phyloP scores from a whole-genome alignment of 2,329 filamentous ascomycete species.

The Clarireedia hainanense region DNA sequence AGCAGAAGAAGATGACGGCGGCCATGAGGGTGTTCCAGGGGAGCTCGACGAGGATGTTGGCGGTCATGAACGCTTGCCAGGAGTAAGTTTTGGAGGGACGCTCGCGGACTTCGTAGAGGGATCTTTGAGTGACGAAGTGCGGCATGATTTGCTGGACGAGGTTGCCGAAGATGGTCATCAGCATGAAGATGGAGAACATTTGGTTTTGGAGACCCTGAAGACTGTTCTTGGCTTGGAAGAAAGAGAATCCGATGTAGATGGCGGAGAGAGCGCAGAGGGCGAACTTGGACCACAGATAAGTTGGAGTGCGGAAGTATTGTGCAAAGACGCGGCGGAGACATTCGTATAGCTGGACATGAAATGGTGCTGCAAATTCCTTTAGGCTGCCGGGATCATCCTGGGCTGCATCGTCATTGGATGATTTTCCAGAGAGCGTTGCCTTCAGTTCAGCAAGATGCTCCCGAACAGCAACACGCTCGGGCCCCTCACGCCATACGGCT shows the following conservation, averaged over 20 bases:
- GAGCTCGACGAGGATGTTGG: conserved; percentile 74
- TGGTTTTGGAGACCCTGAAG: conserved; percentile 60
- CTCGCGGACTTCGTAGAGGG: conserved; percentile 62
- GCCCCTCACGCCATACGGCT: too few relatives aligned
- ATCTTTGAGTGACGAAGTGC: conserved; percentile 45
- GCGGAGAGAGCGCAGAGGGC: conserved; percentile 39
- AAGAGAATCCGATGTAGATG: conserved; percentile 61
- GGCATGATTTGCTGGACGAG: conserved; percentile 74
- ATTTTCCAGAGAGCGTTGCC: too few relatives aligned
- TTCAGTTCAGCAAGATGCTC: too few relatives aligned
- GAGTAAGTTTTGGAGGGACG: conserved; percentile 71
- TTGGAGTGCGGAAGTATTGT: conserved; percentile 35
- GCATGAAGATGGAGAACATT: conserved; percentile 71
- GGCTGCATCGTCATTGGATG: too few relatives aligned
- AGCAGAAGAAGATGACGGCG: conserved; percentile 69
- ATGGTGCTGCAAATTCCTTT: too few relatives aligned
- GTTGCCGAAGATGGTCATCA: conserved; percentile 56
- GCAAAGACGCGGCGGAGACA: not conserved
- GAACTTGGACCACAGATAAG: conserved; percentile 39
- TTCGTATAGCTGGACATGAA: too few relatives aligned
- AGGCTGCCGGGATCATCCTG: too few relatives aligned
- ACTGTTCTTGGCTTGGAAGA: conserved; percentile 52
- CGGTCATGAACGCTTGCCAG: conserved; percentile 58
- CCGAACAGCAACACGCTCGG: too few relatives aligned
- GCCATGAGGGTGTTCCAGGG: conserved; percentile 72